Evolutionary conservation across 805 yeast species (phyloP).

Genomic region (Clavispora vitiphila): DNA sequence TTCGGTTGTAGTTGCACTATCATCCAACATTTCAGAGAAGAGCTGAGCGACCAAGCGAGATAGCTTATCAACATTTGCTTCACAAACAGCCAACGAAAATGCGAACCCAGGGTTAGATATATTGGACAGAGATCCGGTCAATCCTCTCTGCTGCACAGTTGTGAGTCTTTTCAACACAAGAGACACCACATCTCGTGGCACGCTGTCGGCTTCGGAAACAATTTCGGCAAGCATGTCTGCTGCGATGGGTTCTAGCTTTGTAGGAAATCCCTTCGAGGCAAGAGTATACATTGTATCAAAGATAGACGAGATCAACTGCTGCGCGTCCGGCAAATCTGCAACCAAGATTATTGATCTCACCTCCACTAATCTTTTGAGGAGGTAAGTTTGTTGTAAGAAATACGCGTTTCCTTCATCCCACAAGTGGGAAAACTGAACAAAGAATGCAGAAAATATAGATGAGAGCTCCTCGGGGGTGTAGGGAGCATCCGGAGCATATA

Average conservation of each 20-base stretch:
- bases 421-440: conserved; percentile 55
- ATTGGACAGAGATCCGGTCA: conserved; percentile 23
- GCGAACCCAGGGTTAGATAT: conserved; percentile 56
- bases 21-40: conserved; percentile 70
- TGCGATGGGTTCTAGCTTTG: conserved; percentile 54
- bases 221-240: conserved; percentile 72
- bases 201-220: conserved; percentile 60
- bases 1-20: conserved; percentile 25
- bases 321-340: conserved; percentile 67
- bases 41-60: conserved; percentile 73
- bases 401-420: conserved; percentile 53
- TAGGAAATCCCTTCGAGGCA: conserved; percentile 40
- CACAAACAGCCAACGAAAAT: conserved; percentile 64
- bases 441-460: conserved; percentile 61
- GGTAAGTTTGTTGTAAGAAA: conserved; percentile 56
- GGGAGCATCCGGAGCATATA: conserved; percentile 90
- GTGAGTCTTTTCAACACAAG: conserved; percentile 55
- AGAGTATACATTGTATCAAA: conserved; percentile 62
- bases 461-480: conserved; percentile 59
- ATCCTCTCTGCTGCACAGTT: conserved; percentile 20
- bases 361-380: conserved; percentile 67
- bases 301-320: conserved; percentile 45
- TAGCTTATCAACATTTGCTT: conserved; percentile 64
- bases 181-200: conserved; percentile 58
- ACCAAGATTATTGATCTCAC: conserved; percentile 69